These are phyloP conservation scores for Carex arenaria DNA, from an alignment of 202 grass and related monocot genomes.

Conservation along the genomic window DNA sequence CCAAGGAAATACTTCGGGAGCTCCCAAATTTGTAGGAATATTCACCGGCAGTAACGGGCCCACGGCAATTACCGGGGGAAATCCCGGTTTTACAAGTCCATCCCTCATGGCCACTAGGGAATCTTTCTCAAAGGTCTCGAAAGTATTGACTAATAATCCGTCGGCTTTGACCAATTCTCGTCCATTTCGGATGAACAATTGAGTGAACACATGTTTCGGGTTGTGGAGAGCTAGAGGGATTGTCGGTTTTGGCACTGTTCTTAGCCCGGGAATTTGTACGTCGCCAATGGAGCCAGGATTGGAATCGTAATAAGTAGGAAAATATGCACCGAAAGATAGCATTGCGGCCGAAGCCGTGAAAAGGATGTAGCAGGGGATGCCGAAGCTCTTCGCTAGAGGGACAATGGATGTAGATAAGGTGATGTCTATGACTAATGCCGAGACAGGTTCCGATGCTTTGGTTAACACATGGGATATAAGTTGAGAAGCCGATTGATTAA, in stretches of 20 bases:
- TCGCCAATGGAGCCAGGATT: slow-evolving; percentile 19
- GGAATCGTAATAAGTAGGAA: slow-evolving; percentile 19
- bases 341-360: slow-evolving; percentile 58
- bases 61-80: slow-evolving; percentile 50
- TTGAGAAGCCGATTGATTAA: slow-evolving; percentile 40
- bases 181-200: slow-evolving; percentile 49
- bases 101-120: slow-evolving; percentile 32
- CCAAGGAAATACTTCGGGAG: slow-evolving; percentile 22
- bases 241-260: slow-evolving; percentile 23
- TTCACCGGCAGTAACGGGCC: slow-evolving; percentile 40
- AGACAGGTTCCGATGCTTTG: slow-evolving; percentile 20
- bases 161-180: slow-evolving; percentile 20
- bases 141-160: slow-evolving; percentile 57
- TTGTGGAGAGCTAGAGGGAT: slow-evolving; percentile 45
- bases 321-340: slow-evolving; percentile 42
- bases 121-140: slow-evolving; percentile 39
- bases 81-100: slow-evolving; percentile 15
- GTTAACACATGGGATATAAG: slow-evolving; percentile 25
- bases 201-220: slow-evolving; percentile 52
- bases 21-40: not conserved
- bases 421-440: slow-evolving; percentile 56
- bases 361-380: slow-evolving; percentile 56
- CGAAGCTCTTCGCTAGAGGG: slow-evolving; percentile 22
- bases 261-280: slow-evolving; percentile 42
- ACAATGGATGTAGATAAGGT: slow-evolving; percentile 27